Conservation (phyloP, 2,329 filamentous ascomycete genomes). For the Cercospora zeina region DNA sequence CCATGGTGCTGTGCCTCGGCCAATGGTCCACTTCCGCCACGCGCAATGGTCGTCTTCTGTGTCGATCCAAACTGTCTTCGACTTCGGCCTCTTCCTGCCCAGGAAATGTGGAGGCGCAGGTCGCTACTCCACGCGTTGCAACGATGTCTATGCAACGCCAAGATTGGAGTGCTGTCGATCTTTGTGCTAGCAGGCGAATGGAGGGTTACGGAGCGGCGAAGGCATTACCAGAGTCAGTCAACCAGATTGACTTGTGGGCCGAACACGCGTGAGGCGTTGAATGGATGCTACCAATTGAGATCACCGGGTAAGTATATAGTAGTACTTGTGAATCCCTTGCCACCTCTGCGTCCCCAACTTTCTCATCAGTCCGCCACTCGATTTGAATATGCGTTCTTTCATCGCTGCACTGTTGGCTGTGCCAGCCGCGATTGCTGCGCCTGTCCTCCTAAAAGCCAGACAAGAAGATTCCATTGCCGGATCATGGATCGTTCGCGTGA, state of each 20-base stretch:
- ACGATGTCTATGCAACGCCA: constrained; percentile 4
- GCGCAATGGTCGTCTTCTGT: background rate
- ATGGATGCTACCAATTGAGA: background rate
- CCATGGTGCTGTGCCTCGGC: constrained; percentile 13
- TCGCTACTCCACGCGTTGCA: background rate
- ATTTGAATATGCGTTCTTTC: constrained; percentile 28
- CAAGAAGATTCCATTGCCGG: constrained; percentile 26
- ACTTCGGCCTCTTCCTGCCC: background rate
- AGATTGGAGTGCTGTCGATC: constrained; percentile 6
- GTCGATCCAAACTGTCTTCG: constrained; percentile 3
- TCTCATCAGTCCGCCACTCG: background rate
- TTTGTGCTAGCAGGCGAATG: constrained; percentile 7
- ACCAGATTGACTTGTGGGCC: constrained; percentile 8
- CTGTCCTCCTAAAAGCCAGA: constrained; percentile 26
- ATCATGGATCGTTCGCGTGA: constrained; percentile 31
- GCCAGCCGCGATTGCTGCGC: constrained; percentile 30
- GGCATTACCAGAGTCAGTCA: background rate
- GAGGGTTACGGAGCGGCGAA: background rate
- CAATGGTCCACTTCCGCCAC: background rate
- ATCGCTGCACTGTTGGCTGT: constrained; percentile 27
- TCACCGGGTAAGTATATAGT: constrained; percentile 23
- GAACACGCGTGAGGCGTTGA: background rate
- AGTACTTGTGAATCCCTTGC: background rate
- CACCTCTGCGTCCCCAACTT: background rate
- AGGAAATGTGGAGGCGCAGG: constrained; percentile 10